Base-by-base conservation (phyloP, 116 monocot genomes). In the Cymodocea nodosa region DNA sequence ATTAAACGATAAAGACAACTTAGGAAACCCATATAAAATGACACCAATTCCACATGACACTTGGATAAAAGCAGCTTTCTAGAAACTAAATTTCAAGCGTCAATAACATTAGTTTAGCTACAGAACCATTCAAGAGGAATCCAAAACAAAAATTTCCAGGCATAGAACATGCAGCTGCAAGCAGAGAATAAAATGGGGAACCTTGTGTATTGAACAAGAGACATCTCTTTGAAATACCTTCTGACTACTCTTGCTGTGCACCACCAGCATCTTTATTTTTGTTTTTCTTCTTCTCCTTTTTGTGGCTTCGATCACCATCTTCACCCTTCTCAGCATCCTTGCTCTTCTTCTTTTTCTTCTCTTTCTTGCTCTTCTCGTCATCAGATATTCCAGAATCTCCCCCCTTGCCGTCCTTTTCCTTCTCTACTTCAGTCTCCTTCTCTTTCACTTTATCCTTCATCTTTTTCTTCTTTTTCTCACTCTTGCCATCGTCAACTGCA, bases 231-330 rank as follows among this genome's bases (percentile, higher is more conserved):
- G 22, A 24, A 62, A 65, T 44, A 65, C 65, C 35, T 49, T 23
- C 23, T 22, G 16, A 1, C 54, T 69, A 20, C 25, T 67, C 52
- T 6, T 75, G 50, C 35, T 52, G 34, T 20, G 12, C 52, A 11
- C 16, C 34, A 4, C 74, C 79, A 35, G 50, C 63, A 63, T 83
- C 86, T 35, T 64, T 72, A 51, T 65, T 70, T 63, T 87, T 83
- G 68, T 80, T 80, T 48, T 80, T 82, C 76, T 85, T 70, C 73
- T 82, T 79, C 70, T 84, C 66, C 70, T 85, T 76, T 72, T 77
- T 76, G 65, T 79, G 73, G 19, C 67, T 79, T 74, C 63, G 71
- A 0, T 64, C 34, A 19, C 63, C 68, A 1, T 49, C 70, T 23
- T 56, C 56, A n/a, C 51, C 18, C 16, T 15, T 73, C 20, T 22